Base-by-base conservation (phyloP, 108 stramenopile species). In the Fragilariopsis cylindrus region DNA sequence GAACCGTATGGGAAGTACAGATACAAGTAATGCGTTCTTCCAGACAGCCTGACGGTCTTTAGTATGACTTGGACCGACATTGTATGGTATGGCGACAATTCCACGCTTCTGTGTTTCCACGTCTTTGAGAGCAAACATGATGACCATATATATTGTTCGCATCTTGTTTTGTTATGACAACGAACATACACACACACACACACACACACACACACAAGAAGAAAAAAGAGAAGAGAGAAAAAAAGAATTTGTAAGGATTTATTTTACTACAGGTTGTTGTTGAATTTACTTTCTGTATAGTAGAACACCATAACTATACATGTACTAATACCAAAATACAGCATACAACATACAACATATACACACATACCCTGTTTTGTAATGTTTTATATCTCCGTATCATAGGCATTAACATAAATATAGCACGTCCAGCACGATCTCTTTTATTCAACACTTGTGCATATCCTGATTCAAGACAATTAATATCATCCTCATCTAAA, bases 391-490 rank as follows among this genome's bases (percentile, higher is more conserved):
- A 72, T 39, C 72, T 63, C 12, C 57, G 57, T 3, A 78, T 54
- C 58, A 43, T 72, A 5, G 77, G 77, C 50, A 72, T 48, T 7
- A 72, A 8, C 45, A 46, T 41, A n/a, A 78, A 49, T 15, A 79
- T 50, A 4, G 69, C 60, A 13, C 78, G 19, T 7, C 72, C 78
- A 3, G 78, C 72, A 15, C 78, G 57, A 70, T 79, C 78, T 40
- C 78, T 60, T 1, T 15, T 46, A 53, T 40, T 44, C 40, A 79
- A 48, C n/a, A 71, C 43, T 45, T 77, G 76, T 45, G 64, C 63
- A 21, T 77, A 77, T 9, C 76, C 76, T 12, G 68, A 76, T 49
- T 76, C 75, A 8, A 76, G 47, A 56, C 67, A 76, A 7, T n/a
- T 3, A 60, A 77, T 71, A 30, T 79, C 78, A 52, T 69, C 72